Percentiles rank a stretch among this genome's conserved stretches.
Conservation (phyloP, 805 yeast genomes). For the Zygosaccharomyces bailii region DNA sequence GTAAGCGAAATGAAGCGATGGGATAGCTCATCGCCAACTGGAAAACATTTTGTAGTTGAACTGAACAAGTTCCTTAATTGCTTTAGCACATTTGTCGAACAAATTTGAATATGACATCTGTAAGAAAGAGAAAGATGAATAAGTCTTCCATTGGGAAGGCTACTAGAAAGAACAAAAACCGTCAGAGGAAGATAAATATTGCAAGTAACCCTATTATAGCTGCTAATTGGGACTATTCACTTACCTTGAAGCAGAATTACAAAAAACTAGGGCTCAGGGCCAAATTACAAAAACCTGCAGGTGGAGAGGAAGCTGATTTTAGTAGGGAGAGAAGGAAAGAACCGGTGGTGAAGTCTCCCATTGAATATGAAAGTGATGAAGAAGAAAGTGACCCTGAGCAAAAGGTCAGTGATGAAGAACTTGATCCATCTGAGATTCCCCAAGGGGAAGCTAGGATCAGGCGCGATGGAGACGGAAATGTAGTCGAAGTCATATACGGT, state of each 20-base stretch:
- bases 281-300: slow-evolving; percentile 64
- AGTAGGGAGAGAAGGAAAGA: slow-evolving; percentile 38
- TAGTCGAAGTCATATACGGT: slow-evolving; percentile 66
- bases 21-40: background rate
- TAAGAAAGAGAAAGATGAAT: slow-evolving; percentile 81
- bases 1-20: slow-evolving; percentile 6
- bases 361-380: slow-evolving; percentile 32
- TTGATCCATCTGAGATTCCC: slow-evolving; percentile 54
- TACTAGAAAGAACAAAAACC: slow-evolving; percentile 68
- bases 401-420: slow-evolving; percentile 30
- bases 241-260: slow-evolving; percentile 84
- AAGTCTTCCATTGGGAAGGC: slow-evolving; percentile 67
- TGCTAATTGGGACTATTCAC: slow-evolving; percentile 81
- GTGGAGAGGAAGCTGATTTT: slow-evolving; percentile 72
- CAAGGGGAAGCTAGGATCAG: slow-evolving; percentile 76
- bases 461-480: slow-evolving; percentile 67
- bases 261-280: slow-evolving; percentile 72
- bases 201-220: slow-evolving; percentile 78
- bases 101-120: slow-evolving; percentile 53
- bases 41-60: background rate
- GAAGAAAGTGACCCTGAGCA: slow-evolving; percentile 19
- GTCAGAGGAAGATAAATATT: slow-evolving; percentile 61
- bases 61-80: background rate
- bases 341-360: slow-evolving; percentile 32
- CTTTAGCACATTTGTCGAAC: no score